Evolutionary conservation across 1,139 yeast genomes (phyloP).

Genomic region (Blastobotrys persicus): DNA sequence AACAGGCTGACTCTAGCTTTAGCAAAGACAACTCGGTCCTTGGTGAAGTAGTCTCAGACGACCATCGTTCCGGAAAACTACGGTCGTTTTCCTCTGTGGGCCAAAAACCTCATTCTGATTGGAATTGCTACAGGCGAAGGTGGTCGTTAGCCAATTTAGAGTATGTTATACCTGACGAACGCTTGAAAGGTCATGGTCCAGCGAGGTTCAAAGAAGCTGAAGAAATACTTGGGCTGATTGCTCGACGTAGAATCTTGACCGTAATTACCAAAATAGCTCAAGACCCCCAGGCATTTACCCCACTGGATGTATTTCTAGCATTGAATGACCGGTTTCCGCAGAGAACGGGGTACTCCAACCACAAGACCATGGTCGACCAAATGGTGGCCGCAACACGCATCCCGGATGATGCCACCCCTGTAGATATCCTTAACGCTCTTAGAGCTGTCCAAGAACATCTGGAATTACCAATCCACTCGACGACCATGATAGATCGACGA

Average conservation of each 20-base stretch:
- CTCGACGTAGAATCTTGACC: neutral
- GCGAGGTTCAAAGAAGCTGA: neutral
- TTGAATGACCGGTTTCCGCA: neutral
- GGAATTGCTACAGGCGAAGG: too few relatives aligned
- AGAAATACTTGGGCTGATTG: neutral
- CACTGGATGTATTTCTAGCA: neutral
- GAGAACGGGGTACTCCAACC: neutral
- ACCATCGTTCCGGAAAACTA: too few relatives aligned
- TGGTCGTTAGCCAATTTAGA: too few relatives aligned
- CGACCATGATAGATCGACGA: neutral
- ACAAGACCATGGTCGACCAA: neutral
- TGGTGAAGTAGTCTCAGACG: too few relatives aligned
- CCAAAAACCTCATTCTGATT: too few relatives aligned
- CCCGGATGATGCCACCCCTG: neutral
- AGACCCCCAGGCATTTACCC: neutral
- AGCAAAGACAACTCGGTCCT: too few relatives aligned
- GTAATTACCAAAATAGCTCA: neutral
- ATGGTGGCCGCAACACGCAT: neutral
- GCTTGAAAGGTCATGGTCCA: too few relatives aligned
- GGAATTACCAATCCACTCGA: neutral
- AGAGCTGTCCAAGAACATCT: neutral
- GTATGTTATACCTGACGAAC: too few relatives aligned
- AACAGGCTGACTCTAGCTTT: too few relatives aligned
- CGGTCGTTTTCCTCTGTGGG: too few relatives aligned
- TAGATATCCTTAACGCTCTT: conserved; percentile 1